A percentile compares a stretch with the other conserved stretches of the same genome.
These are phyloP conservation scores for Cryoendolithus antarcticus DNA, from an alignment of 2,329 filamentous ascomycete species.

Conservation along the genomic window DNA sequence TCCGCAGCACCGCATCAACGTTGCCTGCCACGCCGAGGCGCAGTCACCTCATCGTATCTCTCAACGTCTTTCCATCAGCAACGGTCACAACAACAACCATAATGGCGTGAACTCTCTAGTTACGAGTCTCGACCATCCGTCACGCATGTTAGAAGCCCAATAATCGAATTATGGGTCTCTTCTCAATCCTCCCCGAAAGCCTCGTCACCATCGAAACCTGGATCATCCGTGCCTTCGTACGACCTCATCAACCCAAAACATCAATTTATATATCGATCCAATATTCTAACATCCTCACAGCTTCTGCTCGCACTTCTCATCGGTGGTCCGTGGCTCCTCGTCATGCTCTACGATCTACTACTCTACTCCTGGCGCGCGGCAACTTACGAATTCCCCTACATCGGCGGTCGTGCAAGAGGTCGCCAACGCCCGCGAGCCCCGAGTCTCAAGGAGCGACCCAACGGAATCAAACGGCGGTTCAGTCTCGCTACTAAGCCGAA, in stretches of 20 bases:
- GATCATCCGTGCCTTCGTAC: slow-evolving; percentile 50
- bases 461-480: slow-evolving; percentile 34
- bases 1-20: too few species aligned
- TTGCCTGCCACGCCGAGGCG: too few species aligned
- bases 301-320: slow-evolving; percentile 47
- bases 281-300: slow-evolving; percentile 25
- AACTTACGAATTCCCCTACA: slow-evolving; percentile 45
- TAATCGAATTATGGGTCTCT: slow-evolving; percentile 42
- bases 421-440: slow-evolving; percentile 48
- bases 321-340: slow-evolving; percentile 49
- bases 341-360: slow-evolving; percentile 51
- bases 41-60: too few species aligned
- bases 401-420: slow-evolving; percentile 50
- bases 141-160: too few species aligned
- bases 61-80: too few species aligned
- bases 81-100: too few species aligned
- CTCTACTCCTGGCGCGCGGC: slow-evolving; percentile 49
- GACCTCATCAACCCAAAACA: slow-evolving; percentile 16
- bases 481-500: slow-evolving; percentile 22
- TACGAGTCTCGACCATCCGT: too few species aligned
- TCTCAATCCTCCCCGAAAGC: slow-evolving; percentile 50
- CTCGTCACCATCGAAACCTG: slow-evolving; percentile 49
- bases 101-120: too few species aligned
- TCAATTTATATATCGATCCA: background rate
- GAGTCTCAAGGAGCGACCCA: slow-evolving; percentile 46